Conservation (phyloP, 805 yeast species). For the Zygoascus flipseniorum region DNA sequence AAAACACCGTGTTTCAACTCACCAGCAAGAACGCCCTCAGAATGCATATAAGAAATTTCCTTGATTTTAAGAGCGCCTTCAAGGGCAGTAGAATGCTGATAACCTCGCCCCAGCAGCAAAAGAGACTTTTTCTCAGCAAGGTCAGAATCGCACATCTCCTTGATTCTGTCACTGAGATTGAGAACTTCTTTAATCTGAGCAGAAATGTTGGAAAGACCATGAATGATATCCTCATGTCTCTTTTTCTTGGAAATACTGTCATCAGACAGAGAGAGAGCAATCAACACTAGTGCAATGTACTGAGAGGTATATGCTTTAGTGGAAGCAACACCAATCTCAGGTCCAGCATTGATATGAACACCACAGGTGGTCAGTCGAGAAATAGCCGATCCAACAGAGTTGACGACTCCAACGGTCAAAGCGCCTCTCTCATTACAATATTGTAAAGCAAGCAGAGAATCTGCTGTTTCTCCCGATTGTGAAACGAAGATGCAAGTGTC, state of each 20-base stretch:
- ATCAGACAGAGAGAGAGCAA: constrained; percentile 90
- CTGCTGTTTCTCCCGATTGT: constrained; percentile 99
- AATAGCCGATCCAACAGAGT: constrained; percentile 93
- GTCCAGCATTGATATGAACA: constrained; percentile 98
- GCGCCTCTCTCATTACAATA: constrained; percentile 97
- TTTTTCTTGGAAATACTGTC: constrained; percentile 69
- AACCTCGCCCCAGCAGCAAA: constrained; percentile 92
- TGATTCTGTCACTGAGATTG: constrained; percentile 62
- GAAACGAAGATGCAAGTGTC: constrained; percentile 97
- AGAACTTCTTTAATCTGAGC: constrained; percentile 75
- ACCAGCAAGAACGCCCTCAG: constrained; percentile 98
- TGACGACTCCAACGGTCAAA: constrained; percentile 93
- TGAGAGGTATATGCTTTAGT: constrained; percentile 99
- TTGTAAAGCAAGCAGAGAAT: constrained; percentile 87
- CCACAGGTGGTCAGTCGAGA: constrained; percentile 98
- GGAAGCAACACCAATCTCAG: constrained; percentile 98
- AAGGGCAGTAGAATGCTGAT: constrained; percentile 92
- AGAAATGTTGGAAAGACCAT: constrained; percentile 77
- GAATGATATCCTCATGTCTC: constrained; percentile 80
- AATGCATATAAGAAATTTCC: constrained; percentile 97
- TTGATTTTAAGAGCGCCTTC: constrained; percentile 98
- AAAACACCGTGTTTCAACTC: constrained; percentile 97
- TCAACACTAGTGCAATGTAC: constrained; percentile 92
- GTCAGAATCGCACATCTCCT: constrained; percentile 60
- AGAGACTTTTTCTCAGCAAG: constrained; percentile 79